These are phyloP conservation scores for Insectozyma bohioensis DNA, from an alignment of 1,139 yeast genomes.

Conservation along the genomic window DNA sequence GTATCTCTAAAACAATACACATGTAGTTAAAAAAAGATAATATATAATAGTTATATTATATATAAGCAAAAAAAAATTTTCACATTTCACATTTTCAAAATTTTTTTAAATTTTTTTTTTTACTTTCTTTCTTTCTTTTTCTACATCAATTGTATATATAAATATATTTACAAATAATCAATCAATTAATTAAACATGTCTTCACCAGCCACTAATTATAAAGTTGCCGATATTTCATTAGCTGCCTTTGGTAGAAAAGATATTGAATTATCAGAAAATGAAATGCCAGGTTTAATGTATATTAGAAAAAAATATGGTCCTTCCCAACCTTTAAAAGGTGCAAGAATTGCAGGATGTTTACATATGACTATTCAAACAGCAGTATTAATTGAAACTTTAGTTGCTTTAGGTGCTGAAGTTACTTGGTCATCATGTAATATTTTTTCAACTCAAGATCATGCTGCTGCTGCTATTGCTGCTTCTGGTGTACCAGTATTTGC, in stretches of 20 bases:
- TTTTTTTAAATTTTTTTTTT: constrained; percentile 1
- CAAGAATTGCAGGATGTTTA: constrained; percentile 98
- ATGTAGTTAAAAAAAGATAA: too few relatives aligned
- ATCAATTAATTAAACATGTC: constrained; percentile 23
- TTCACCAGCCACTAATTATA: constrained; percentile 59
- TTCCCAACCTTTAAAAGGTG: constrained; percentile 96
- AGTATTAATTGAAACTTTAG: constrained; percentile 95
- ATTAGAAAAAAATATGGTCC: constrained; percentile 92
- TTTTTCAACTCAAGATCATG: constrained; percentile 99
- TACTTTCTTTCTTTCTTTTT: constrained; percentile 2
- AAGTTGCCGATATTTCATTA: constrained; percentile 97
- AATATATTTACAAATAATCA: neutral
- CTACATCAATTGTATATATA: constrained; percentile 1
- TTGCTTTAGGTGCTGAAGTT: constrained; percentile 98
- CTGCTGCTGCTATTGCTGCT: constrained; percentile 99
- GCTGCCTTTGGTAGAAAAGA: constrained; percentile 99
- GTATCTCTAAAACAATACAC: too few relatives aligned
- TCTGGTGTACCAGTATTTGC: constrained; percentile 99
- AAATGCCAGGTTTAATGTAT: constrained; percentile 99
- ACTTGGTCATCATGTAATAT: constrained; percentile 99
- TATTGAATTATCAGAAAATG: constrained; percentile 98
- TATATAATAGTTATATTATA: too few relatives aligned
- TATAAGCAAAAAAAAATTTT: neutral
- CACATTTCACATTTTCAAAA: neutral
- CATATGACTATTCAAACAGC: constrained; percentile 99